These are phyloP conservation scores for Arabis hirsuta DNA, from an alignment of 345 rosid species.

Conservation along the genomic window DNA sequence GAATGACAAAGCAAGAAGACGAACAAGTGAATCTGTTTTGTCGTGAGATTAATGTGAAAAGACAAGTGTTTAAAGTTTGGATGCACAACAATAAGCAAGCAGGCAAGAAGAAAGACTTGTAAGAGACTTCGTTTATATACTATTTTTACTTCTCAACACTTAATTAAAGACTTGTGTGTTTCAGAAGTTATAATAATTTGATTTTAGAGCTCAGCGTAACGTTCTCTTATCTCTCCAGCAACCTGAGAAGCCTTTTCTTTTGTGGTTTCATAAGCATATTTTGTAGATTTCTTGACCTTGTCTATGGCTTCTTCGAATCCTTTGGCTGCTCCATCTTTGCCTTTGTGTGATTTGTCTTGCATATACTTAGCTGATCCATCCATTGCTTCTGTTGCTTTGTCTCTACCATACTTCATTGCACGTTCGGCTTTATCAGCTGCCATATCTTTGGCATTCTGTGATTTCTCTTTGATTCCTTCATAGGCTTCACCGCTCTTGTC, in stretches of 20 bases:
- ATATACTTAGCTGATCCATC: constrained; percentile 36
- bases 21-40: constrained; percentile 57
- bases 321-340: constrained; percentile 24
- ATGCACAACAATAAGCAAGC: constrained; percentile 79
- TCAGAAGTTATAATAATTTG: background rate
- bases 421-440: constrained; percentile 33
- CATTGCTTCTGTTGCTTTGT: constrained; percentile 39
- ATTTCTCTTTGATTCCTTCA: constrained; percentile 34
- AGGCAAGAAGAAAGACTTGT: constrained; percentile 38
- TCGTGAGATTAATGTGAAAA: constrained; percentile 54
- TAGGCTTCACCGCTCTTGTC: constrained; percentile 35
- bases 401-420: constrained; percentile 42
- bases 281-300: constrained; percentile 45
- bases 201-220: constrained; percentile 37
- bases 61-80: constrained; percentile 77
- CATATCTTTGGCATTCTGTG: constrained; percentile 33
- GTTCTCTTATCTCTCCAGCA: constrained; percentile 49
- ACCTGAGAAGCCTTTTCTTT: constrained; percentile 59
- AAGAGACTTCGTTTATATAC: constrained; percentile 13
- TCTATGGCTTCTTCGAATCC: constrained; percentile 32
- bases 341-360: constrained; percentile 35
- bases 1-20: constrained; percentile 60
- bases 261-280: constrained; percentile 49
- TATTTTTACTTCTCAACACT: constrained; percentile 5
- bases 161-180: constrained; percentile 3